Evolutionary conservation across 2,329 filamentous ascomycete genomes (phyloP), one percentile per base, ranked within the genome.

Genomic region (Pezicula carpinea): DNA sequence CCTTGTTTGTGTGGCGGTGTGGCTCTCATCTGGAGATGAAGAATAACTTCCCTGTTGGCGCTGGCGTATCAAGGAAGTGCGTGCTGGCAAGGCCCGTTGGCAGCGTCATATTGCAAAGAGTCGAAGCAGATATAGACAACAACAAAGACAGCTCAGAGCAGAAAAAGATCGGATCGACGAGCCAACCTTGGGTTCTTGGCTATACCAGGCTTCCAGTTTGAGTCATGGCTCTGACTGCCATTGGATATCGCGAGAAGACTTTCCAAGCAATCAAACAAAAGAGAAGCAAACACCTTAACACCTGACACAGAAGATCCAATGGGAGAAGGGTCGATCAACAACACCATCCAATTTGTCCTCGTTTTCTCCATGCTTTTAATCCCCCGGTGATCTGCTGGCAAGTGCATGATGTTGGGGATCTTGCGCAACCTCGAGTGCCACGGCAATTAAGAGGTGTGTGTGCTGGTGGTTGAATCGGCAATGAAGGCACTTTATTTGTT

Each of bases 1-100:
- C 46, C 51, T 48, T 53, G 49, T 47, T 47, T 47, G 31, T 53
- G 51, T 53, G 49, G 51, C 51, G 43, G 22, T 51, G 51, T 53
- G 51, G 48, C 51, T 50, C 21, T 11, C 31, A 38, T 10, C 19
- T 43, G 13, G 19, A 40, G 36, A 21, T 53, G 48, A 53, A 53
- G 51, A 41, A 41, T 17, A 38, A 4, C 38, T 18, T 32, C 46
- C 32, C 29, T 49, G 41, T 33, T n/a, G 2, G 14, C 5, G 10
- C 26, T 19, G 14, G 31, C 46, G 36, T 53, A 51, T 53, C 26
- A 49, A 34, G 42, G 31, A 38, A 15, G 26, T 29, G 26, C 26
- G 10, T 29, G 26, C 26, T 29, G 10, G 26, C 26, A 29, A 29
- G 26, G 26, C 5, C 13, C 26, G 26, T 29, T 29, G 26, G 10